These are phyloP conservation scores for Shiraia sp. DNA, from an alignment of 2,329 filamentous ascomycete genomes.

Conservation along the genomic window DNA sequence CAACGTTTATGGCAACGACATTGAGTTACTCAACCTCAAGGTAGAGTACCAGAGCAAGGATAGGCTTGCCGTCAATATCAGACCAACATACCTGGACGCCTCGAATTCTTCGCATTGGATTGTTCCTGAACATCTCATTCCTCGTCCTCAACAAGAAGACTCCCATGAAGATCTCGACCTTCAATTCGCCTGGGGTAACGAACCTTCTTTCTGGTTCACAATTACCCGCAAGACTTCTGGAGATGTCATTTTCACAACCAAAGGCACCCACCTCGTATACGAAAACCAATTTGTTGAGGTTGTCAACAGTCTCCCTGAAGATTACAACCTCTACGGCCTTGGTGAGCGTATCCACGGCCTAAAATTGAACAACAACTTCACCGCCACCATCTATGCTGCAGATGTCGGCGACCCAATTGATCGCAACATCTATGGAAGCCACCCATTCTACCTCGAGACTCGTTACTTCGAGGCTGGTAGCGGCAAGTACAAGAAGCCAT, in stretches of 20 bases:
- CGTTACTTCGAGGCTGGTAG: conserved; percentile 65
- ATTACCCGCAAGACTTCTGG: conserved; percentile 62
- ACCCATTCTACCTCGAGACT: conserved; percentile 80
- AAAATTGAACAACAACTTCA: conserved; percentile 72
- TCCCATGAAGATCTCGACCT: conserved; percentile 50
- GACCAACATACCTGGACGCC: conserved; percentile 64
- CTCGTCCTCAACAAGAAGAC: conserved; percentile 55
- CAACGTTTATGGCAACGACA: conserved; percentile 77
- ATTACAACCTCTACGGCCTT: conserved; percentile 77
- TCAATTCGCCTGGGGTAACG: conserved; percentile 57
- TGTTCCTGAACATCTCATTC: conserved; percentile 66
- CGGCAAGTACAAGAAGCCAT: conserved; percentile 56
- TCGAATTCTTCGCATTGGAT: conserved; percentile 70
- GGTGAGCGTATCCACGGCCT: conserved; percentile 74
- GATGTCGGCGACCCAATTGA: conserved; percentile 69
- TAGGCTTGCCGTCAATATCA: conserved; percentile 71
- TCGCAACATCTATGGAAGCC: conserved; percentile 72
- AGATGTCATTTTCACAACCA: conserved; percentile 70
- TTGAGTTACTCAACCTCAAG: conserved; percentile 66
- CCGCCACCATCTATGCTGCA: conserved; percentile 68
- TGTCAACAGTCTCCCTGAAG: conserved; percentile 64
- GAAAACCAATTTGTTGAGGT: conserved; percentile 82
- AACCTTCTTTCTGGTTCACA: conserved; percentile 61
- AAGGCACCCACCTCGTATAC: conserved; percentile 67
- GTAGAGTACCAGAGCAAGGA: conserved; percentile 70